Base-by-base conservation (phyloP, 2,329 filamentous ascomycete genomes). In the Corniculantispora saksenae region DNA sequence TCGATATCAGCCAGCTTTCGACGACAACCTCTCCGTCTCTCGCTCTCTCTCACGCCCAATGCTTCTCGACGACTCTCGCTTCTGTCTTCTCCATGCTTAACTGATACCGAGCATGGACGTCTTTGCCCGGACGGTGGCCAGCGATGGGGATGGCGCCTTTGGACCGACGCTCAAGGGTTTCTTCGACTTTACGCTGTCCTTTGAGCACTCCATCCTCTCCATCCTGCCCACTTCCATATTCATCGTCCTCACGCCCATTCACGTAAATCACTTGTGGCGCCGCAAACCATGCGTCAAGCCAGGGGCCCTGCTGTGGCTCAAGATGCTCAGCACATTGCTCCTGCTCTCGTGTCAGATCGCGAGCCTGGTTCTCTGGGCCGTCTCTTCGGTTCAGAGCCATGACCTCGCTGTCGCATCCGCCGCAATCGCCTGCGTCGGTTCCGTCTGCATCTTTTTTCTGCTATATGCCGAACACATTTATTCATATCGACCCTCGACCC, bases 391-490 rank as follows among this genome's bases (percentile, higher is more conserved):
- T n/a, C 50, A 48, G 8, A 47, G 38, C 17, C 71, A 72, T 3
- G 66, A 69, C 27, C 69, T 69, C 2, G 75, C 77, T 3, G 60
- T 76, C 1, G 70, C 77, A 0, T 72, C 76, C 17, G 66, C 73
- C 3, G 66, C 66, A 0, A 54, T 79, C 10, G 66, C 68, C 0
- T 63, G 76, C 5, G 29, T 76, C 21, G 74, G 73, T 35, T 70
- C 72, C 0, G 8, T 76, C 7, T 69, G 64, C 9, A 66, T 78
- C 27, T 67, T 65, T 0, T 54, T 70, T 0, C 54, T 79, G 3
- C 77, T 76, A 0, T 79, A 74, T 38, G n/a, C 65, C 0, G 77
- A 80, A 64, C 78, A 80, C 59, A 66, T 55, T 15, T 72, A 71
- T 7, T 73, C 76, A 6, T 67, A 69, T 2, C 70, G 72, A 21